Percentiles rank a stretch among this genome's conserved stretches.
phyloP scores from a whole-genome alignment of 306 rosid species.

The Casuarina glauca region DNA sequence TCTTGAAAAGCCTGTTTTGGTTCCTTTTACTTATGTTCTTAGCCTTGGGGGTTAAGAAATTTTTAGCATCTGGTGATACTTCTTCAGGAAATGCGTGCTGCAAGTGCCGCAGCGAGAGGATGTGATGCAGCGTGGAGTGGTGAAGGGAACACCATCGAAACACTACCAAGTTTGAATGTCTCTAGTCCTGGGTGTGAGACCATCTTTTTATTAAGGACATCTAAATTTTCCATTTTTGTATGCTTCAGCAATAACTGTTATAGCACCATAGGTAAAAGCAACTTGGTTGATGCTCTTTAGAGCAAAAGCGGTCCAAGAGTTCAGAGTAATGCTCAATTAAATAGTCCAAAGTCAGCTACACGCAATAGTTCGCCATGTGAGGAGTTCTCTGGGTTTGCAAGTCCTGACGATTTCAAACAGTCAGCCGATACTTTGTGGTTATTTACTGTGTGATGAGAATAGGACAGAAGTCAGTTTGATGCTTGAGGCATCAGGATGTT shows the following conservation, averaged over 20 bases:
- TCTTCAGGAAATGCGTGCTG: slow-evolving; percentile 57
- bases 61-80: slow-evolving; percentile 8
- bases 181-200: slow-evolving; percentile 34
- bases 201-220: slow-evolving; percentile 7
- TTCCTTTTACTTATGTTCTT: not conserved
- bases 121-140: slow-evolving; percentile 50
- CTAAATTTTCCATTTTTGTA: slow-evolving; percentile 3
- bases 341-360: slow-evolving; percentile 37
- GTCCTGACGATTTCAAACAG: slow-evolving; percentile 47
- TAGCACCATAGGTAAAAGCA: slow-evolving; percentile 34
- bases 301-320: slow-evolving; percentile 42
- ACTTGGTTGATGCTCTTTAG: slow-evolving; percentile 35
- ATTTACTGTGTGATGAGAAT: not conserved
- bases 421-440: slow-evolving; percentile 44
- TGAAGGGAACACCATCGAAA: slow-evolving; percentile 49
- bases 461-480: not conserved
- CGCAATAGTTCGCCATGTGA: slow-evolving; percentile 50
- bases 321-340: slow-evolving; percentile 51
- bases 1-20: slow-evolving; percentile 1
- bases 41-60: not conserved
- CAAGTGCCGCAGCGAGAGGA: slow-evolving; percentile 44
- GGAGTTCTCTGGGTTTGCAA: slow-evolving; percentile 64
- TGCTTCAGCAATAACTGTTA: slow-evolving; percentile 17
- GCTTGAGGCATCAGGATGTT: not conserved
- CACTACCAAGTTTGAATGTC: slow-evolving; percentile 39